Percentiles rank a stretch among this genome's conserved stretches.
phyloP scores from a whole-genome alignment of 1,284 basidiomycete species.

The Ganoderma resinaceum region DNA sequence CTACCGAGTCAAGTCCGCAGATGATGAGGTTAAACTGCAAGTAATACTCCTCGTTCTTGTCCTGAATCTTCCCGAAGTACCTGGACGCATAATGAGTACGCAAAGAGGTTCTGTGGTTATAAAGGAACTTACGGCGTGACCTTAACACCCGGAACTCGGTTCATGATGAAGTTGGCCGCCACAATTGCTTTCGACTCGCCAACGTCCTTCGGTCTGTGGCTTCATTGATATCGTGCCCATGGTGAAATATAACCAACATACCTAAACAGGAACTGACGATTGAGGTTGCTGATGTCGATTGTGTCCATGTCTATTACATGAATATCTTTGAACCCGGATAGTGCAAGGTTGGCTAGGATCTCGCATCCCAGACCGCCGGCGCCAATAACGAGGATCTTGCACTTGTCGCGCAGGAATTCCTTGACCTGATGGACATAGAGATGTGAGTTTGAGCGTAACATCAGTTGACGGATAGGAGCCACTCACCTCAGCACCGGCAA shows the following conservation, averaged over 20 bases:
- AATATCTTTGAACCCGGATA: slow-evolving; percentile 96
- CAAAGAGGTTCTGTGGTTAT: slow-evolving; percentile 2
- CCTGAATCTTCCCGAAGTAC: slow-evolving; percentile 97
- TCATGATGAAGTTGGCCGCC: slow-evolving; percentile 96
- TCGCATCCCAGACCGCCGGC: slow-evolving; percentile 96
- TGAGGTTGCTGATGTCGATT: slow-evolving; percentile 98
- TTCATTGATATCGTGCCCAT: slow-evolving; percentile 1
- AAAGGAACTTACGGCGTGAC: slow-evolving; percentile 86
- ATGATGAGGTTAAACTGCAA: slow-evolving; percentile 97
- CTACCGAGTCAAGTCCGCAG: slow-evolving; percentile 97
- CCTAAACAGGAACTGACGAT: slow-evolving; percentile 98
- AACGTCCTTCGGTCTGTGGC: slow-evolving; percentile 85
- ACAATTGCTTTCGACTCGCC: slow-evolving; percentile 94
- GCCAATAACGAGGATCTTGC: slow-evolving; percentile 97
- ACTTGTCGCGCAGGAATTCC: slow-evolving; percentile 81
- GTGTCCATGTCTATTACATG: slow-evolving; percentile 99
- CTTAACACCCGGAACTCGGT: slow-evolving; percentile 90
- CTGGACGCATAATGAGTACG: slow-evolving; percentile 50
- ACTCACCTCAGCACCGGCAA: slow-evolving; percentile 73
- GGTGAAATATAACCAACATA: slow-evolving; percentile 43
- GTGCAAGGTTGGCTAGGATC: slow-evolving; percentile 91
- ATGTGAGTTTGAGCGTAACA: not conserved
- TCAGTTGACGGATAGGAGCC: slow-evolving; percentile 23
- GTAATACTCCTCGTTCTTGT: slow-evolving; percentile 97
- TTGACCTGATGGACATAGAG: slow-evolving; percentile 69